Conservation (phyloP, 768 basidiomycete genomes). For the Tremella mesenterica region DNA sequence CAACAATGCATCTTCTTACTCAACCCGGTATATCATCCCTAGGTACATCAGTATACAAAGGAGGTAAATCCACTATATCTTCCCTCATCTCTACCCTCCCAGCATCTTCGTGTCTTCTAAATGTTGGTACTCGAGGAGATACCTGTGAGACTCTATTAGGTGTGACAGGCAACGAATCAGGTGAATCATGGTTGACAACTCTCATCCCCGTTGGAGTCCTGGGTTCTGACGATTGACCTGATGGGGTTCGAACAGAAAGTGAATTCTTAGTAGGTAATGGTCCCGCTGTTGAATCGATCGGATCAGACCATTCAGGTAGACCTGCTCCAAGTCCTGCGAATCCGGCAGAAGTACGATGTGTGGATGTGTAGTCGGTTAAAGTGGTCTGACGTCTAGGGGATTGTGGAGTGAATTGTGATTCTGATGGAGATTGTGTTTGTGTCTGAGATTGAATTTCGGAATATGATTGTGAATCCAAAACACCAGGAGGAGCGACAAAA, state of each 20-base stretch:
- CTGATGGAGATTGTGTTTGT: conserved; percentile 20
- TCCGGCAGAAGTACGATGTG: neutral
- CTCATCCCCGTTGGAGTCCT: neutral
- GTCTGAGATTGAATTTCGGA: conserved; percentile 1
- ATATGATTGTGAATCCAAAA: neutral
- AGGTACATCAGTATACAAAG: conserved; percentile 36
- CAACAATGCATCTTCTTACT: neutral
- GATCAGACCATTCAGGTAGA: too few species aligned
- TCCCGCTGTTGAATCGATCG: too few species aligned
- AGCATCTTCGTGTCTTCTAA: neutral
- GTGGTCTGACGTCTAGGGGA: neutral
- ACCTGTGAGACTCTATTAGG: neutral
- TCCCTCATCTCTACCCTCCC: conserved; percentile 4
- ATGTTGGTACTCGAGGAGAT: conserved; percentile 1
- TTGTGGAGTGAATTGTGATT: conserved; percentile 8
- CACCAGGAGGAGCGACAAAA: conserved; percentile 1
- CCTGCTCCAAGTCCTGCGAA: too few species aligned
- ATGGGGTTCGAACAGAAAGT: too few species aligned
- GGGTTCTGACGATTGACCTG: neutral
- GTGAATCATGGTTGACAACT: neutral
- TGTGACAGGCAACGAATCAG: neutral
- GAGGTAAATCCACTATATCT: conserved; percentile 35
- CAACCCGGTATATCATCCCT: neutral
- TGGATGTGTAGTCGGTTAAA: neutral
- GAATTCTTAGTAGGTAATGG: too few species aligned